Percentiles rank a stretch among this genome's conserved stretches.
These are phyloP conservation scores for Colletotrichum sp. DNA, from an alignment of 2,329 filamentous ascomycete species.

Conservation along the genomic window DNA sequence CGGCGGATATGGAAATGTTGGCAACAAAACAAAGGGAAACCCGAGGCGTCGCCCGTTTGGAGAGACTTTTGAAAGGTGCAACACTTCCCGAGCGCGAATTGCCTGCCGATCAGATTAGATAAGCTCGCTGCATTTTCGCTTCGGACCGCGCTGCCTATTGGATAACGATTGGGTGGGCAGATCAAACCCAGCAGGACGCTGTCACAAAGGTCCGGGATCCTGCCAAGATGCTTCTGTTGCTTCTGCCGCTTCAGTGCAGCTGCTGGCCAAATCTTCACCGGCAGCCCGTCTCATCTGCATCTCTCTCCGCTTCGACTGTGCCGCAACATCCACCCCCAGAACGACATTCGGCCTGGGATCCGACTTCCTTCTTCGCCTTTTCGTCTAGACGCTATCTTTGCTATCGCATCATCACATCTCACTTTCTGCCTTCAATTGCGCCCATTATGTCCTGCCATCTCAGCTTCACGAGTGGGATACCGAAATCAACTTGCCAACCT, in stretches of 20 bases:
- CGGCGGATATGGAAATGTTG: background rate
- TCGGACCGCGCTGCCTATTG: background rate
- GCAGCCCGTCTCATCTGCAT: background rate
- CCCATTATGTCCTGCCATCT: background rate
- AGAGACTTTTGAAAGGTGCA: background rate
- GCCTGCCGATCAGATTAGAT: slow-evolving; percentile 8
- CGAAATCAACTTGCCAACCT: background rate
- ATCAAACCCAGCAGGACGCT: background rate
- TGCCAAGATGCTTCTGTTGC: no score
- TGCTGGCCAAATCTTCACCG: background rate
- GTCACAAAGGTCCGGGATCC: no score
- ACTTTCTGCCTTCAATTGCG: background rate
- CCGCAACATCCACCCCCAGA: background rate
- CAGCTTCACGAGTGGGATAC: background rate
- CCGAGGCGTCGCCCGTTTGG: background rate
- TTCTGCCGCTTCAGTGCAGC: background rate
- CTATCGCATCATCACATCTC: background rate
- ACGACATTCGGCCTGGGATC: background rate
- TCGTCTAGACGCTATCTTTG: background rate
- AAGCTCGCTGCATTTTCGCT: background rate
- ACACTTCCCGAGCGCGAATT: background rate
- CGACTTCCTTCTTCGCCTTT: background rate
- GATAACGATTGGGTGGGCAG: background rate
- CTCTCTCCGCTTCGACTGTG: background rate
- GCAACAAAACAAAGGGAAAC: background rate